These are phyloP conservation scores for Carex kokanica DNA, from an alignment of 176 grass and related monocot species.

Conservation along the genomic window DNA sequence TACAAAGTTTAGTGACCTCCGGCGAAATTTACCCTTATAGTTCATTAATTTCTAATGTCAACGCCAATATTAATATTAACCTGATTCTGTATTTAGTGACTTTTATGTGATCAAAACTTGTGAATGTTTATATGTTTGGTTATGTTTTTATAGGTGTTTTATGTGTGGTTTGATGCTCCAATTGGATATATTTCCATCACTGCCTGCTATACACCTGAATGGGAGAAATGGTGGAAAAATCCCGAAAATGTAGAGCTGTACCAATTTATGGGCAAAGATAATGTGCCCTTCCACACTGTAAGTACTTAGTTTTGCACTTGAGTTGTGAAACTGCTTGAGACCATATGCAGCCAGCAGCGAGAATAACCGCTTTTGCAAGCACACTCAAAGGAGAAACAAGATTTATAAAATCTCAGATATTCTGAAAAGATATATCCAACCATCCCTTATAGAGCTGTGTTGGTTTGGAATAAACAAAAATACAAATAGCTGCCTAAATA, in stretches of 20 bases:
- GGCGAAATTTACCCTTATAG: too few relatives aligned
- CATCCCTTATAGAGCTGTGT: too few relatives aligned
- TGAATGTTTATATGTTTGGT: slow-evolving; percentile 11
- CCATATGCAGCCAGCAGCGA: neutral
- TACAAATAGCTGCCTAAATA: too few relatives aligned
- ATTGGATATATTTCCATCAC: slow-evolving; percentile 97
- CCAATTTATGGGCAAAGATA: slow-evolving; percentile 99
- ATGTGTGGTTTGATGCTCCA: slow-evolving; percentile 99
- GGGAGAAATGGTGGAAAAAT: slow-evolving; percentile 99
- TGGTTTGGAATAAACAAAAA: too few relatives aligned
- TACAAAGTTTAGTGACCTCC: too few relatives aligned
- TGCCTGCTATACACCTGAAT: slow-evolving; percentile 78
- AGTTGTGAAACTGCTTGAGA: neutral
- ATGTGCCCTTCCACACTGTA: slow-evolving; percentile 98
- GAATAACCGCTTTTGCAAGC: too few relatives aligned
- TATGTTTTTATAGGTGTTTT: slow-evolving; percentile 66
- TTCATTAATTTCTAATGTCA: slow-evolving; percentile 16
- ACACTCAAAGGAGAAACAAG: too few relatives aligned
- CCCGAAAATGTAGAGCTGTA: slow-evolving; percentile 89
- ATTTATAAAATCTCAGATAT: too few relatives aligned
- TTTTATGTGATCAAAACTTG: neutral
- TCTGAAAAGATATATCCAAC: too few relatives aligned
- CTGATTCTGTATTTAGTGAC: slow-evolving; percentile 16
- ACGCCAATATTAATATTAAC: neutral
- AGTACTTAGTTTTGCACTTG: slow-evolving; percentile 16